phyloP scores from a whole-genome alignment of 2,329 filamentous ascomycete genomes.

The Phyllosticta citriasiana region DNA sequence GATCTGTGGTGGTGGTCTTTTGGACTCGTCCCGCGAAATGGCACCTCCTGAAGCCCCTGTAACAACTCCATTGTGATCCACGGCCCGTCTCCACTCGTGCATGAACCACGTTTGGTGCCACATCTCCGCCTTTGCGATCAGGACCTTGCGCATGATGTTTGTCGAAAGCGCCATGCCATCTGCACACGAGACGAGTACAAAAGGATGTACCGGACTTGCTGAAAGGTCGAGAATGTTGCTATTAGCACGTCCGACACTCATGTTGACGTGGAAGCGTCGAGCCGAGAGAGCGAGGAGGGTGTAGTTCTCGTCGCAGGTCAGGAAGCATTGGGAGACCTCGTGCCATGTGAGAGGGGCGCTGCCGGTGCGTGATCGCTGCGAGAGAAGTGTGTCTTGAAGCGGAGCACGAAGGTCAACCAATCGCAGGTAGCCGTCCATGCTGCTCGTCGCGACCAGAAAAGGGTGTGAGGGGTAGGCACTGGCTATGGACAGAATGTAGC shows the following conservation, averaged over 20 bases:
- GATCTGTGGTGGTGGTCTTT: not conserved
- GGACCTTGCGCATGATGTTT: conserved; percentile 42
- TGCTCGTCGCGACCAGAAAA: conserved; percentile 41
- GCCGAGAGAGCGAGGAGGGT: conserved; percentile 39
- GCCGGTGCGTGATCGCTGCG: conserved; percentile 41
- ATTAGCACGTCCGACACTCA: conserved; percentile 27
- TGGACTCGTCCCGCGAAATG: conserved; percentile 1
- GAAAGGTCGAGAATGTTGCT: conserved; percentile 33
- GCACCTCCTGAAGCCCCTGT: not conserved
- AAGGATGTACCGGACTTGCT: conserved; percentile 45
- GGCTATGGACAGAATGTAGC: conserved; percentile 37
- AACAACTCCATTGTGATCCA: not conserved
- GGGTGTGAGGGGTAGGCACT: conserved; percentile 47
- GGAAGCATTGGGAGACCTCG: conserved; percentile 44
- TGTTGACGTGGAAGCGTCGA: conserved; percentile 42
- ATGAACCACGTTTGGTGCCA: conserved; percentile 49
- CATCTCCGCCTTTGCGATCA: conserved; percentile 40
- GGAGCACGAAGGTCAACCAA: conserved; percentile 45
- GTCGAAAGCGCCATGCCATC: conserved; percentile 42
- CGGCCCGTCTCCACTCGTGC: conserved; percentile 42
- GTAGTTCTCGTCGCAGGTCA: conserved; percentile 46
- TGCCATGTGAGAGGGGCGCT: conserved; percentile 43
- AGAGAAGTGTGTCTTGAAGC: conserved; percentile 32
- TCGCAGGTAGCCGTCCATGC: conserved; percentile 45
- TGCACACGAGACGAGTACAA: conserved; percentile 41